Evolutionary conservation across 2,329 filamentous ascomycete species (phyloP).

Genomic region (Falciphora oryzae): DNA sequence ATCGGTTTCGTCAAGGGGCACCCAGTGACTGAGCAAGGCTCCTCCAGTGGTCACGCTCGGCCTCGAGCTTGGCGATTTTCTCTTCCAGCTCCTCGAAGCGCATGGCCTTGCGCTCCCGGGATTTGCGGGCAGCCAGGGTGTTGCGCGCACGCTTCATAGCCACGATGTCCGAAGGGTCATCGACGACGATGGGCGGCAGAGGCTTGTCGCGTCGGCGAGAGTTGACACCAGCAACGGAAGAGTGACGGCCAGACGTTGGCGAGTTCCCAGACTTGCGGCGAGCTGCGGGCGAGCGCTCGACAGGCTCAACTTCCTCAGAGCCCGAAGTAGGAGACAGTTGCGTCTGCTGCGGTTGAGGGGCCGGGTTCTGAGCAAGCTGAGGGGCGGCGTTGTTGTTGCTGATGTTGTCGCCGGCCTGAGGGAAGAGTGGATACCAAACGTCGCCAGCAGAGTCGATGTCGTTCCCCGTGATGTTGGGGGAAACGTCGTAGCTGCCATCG

Average conservation of each 20-base stretch:
- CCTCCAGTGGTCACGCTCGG: constrained; percentile 63
- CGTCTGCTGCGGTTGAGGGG: constrained; percentile 14
- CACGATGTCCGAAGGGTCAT: constrained; percentile 66
- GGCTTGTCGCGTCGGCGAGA: constrained; percentile 75
- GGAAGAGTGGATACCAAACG: constrained; percentile 71
- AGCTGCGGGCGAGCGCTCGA: constrained; percentile 33
- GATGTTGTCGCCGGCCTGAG: constrained; percentile 34
- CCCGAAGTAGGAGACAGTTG: constrained; percentile 38
- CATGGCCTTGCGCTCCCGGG: constrained; percentile 77
- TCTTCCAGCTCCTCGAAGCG: constrained; percentile 69
- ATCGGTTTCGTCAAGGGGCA: constrained; percentile 27
- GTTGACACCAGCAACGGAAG: constrained; percentile 63
- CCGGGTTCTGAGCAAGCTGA: constrained; percentile 14
- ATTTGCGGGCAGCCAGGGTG: constrained; percentile 89
- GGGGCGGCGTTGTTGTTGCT: constrained; percentile 14
- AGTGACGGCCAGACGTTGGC: constrained; percentile 52
- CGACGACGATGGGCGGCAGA: constrained; percentile 69
- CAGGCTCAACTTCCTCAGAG: constrained; percentile 44
- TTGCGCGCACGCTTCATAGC: constrained; percentile 92
- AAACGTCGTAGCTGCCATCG: constrained; percentile 64
- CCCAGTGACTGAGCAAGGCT: constrained; percentile 32
- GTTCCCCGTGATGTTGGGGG: constrained; percentile 64
- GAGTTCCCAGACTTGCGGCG: constrained; percentile 43
- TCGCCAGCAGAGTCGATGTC: constrained; percentile 47
- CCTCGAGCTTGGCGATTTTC: constrained; percentile 60